Base-by-base conservation (phyloP, 441 rosid species). In the Lepidium campestre region DNA sequence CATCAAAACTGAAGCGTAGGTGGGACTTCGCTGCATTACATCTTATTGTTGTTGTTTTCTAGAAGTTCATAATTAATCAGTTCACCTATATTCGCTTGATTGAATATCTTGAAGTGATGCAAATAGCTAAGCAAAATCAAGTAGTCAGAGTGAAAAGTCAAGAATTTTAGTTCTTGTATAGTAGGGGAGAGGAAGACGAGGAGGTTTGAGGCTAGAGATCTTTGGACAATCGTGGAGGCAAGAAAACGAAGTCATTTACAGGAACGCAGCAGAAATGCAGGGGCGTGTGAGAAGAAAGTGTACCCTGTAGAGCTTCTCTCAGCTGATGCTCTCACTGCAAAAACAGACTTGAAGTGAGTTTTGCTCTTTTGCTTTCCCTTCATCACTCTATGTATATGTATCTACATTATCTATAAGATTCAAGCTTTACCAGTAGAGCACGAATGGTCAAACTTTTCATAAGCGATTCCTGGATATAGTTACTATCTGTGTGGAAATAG, bases 231-330 rank as follows among this genome's bases (percentile, higher is more conserved):
- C 9, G 58, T 46, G 39, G 48, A 59, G 63, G 10, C 7, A 2
- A 29, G 39, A 10, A 10, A 73, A 79, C 76, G 45, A 86, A 86
- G 98, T 84, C 94, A 62, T 94, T 94, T 77, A 82, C 79, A 13
- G 99, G 99, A 45, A 91, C 98, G 55, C 97, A 86, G 73, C 86
- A 86, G 83, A 94, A 91, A 78, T 91, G 98, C 82, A 89, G 83
- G 83, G 82, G 91, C 91, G 32, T 94, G 99, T 48, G 96, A 83
- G 75, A 94, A 89, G 91, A 91, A 97, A 9, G 98, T 94, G 57
- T 89, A 91, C 71, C 92, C 94, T 0, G 86, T 94, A 69, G 99
- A 94, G 67, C 89, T 88, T 68, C 74, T 91, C 44, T 89, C 94
- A 7, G 97, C 96, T 0, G 99, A 94, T 75, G 98, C 75, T 81